Conservation (phyloP, 208 protist genomes). For the Trypanosoma lewisi region DNA sequence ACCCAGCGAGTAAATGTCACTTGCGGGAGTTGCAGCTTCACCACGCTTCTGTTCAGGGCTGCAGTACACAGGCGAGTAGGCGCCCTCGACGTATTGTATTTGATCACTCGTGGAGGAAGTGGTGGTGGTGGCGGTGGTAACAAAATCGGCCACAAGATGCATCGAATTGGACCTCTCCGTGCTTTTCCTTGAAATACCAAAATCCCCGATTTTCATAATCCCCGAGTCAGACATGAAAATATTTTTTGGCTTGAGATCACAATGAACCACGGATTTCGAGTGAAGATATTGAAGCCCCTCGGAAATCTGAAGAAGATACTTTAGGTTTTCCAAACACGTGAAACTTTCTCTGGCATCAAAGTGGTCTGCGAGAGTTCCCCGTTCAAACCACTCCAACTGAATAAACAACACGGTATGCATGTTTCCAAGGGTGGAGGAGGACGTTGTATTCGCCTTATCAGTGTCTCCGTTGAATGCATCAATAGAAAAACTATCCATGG, state of each 20-base stretch:
- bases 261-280: slow-evolving; percentile 69
- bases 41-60: slow-evolving; percentile 78
- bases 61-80: slow-evolving; percentile 73
- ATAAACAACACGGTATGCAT: slow-evolving; percentile 83
- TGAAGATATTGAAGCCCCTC: slow-evolving; percentile 75
- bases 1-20: slow-evolving; percentile 80
- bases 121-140: too few relatives aligned
- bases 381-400: slow-evolving; percentile 84
- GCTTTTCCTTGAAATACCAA: slow-evolving; percentile 72
- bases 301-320: slow-evolving; percentile 62
- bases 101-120: too few relatives aligned
- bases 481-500: slow-evolving; percentile 45
- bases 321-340: slow-evolving; percentile 58
- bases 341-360: slow-evolving; percentile 47
- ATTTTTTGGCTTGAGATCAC: slow-evolving; percentile 86
- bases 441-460: too few relatives aligned
- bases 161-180: neutral
- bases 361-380: slow-evolving; percentile 69
- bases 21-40: slow-evolving; percentile 31
- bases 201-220: slow-evolving; percentile 85
- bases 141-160: slow-evolving; percentile 15
- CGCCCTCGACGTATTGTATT: too few relatives aligned
- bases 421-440: too few relatives aligned
- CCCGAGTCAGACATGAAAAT: slow-evolving; percentile 65
- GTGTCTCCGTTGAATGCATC: too few relatives aligned